A percentile compares a stretch with the other conserved stretches of the same genome.
Conservation (phyloP, 176 grass and related monocot species). For the Oryza punctata region DNA sequence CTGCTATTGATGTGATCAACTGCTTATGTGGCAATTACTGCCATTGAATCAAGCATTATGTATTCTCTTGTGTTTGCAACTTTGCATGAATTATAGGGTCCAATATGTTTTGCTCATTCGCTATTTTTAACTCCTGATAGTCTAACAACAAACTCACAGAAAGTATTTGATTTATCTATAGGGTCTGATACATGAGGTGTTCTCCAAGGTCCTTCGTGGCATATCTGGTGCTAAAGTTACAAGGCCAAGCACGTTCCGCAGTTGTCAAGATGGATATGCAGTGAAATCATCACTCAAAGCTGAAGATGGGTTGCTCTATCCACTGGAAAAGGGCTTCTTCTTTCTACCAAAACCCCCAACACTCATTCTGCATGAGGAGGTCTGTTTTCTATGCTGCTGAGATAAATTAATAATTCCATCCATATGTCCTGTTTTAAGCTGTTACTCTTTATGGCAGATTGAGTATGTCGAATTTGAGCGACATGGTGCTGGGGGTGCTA, state of each 20-base stretch:
- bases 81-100: background rate
- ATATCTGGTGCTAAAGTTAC: conserved; percentile 95
- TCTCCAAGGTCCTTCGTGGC: conserved; percentile 87
- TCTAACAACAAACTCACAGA: background rate
- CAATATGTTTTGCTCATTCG: background rate
- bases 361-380: conserved; percentile 99
- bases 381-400: conserved; percentile 32
- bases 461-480: conserved; percentile 86
- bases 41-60: background rate
- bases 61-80: background rate
- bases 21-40: background rate
- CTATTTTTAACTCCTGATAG: conserved; percentile 4
- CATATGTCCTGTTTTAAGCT: conserved; percentile 22
- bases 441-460: conserved; percentile 55
- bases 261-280: conserved; percentile 92
- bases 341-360: conserved; percentile 97
- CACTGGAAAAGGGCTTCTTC: conserved; percentile 98
- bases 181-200: conserved; percentile 91
- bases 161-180: conserved; percentile 38
- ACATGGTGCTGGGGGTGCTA: conserved; percentile 79
- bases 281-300: conserved; percentile 99
- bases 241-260: conserved; percentile 80
- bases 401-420: conserved; percentile 2
- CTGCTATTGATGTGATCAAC: background rate
- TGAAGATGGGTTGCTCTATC: conserved; percentile 95